phyloP scores from a whole-genome alignment of 352 stramenopile genomes.

The Phytophthora hybrid region DNA sequence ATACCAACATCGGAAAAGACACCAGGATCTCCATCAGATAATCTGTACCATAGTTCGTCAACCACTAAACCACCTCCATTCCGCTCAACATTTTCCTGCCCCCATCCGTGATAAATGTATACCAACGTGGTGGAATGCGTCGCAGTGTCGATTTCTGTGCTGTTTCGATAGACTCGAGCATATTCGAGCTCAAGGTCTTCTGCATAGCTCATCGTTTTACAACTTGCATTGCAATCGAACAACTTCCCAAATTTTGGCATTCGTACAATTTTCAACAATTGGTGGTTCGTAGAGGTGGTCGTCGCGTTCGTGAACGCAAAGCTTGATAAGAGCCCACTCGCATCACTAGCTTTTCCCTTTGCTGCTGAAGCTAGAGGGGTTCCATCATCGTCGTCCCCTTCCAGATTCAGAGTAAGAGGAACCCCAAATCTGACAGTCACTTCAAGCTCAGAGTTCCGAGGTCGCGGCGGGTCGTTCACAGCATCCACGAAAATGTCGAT shows the following conservation, averaged over 20 bases:
- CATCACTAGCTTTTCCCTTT: background rate
- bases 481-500: conserved; percentile 70
- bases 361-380: background rate
- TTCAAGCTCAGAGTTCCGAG: conserved; percentile 22
- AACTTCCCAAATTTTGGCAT: conserved; percentile 62
- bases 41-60: conserved; percentile 63
- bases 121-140: conserved; percentile 58
- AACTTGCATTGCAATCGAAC: conserved; percentile 59
- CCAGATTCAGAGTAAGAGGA: conserved; percentile 46
- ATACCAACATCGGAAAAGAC: conserved; percentile 36
- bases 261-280: conserved; percentile 51
- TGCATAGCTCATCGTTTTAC: conserved; percentile 1
- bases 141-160: conserved; percentile 18
- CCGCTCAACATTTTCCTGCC: background rate
- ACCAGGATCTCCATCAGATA: conserved; percentile 51
- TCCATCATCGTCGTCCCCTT: conserved; percentile 53
- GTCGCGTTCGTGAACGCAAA: conserved; percentile 31
- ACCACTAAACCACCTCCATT: conserved; percentile 13
- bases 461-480: conserved; percentile 55
- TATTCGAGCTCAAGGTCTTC: conserved; percentile 6
- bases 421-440: conserved; percentile 30
- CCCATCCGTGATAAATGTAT: conserved; percentile 59
- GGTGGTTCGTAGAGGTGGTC: conserved; percentile 2
- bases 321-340: conserved; percentile 24
- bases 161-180: conserved; percentile 32